These are phyloP conservation scores for Staphylotrichum longicolle DNA, from an alignment of 495 filamentous ascomycete genomes.

Conservation along the genomic window DNA sequence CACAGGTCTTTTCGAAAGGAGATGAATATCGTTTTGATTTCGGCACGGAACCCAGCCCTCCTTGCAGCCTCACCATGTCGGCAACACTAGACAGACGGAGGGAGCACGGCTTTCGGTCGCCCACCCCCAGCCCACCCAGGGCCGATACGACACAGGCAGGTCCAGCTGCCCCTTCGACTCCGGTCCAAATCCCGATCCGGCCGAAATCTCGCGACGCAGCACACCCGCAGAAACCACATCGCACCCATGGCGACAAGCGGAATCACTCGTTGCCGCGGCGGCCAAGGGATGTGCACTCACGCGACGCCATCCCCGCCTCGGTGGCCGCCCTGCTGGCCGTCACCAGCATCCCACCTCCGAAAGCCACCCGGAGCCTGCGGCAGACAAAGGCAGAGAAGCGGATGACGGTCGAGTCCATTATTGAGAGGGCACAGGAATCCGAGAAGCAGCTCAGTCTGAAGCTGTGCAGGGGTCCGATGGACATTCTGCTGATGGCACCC, in stretches of 20 bases:
- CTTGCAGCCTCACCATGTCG: slow-evolving; percentile 30
- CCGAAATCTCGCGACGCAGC: slow-evolving; percentile 36
- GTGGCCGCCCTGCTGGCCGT: slow-evolving; percentile 59
- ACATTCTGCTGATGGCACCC: slow-evolving; percentile 54
- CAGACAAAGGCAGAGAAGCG: slow-evolving; percentile 33
- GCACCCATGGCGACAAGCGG: slow-evolving; percentile 23
- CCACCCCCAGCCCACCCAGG: slow-evolving; percentile 31
- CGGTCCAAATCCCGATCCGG: slow-evolving; percentile 47
- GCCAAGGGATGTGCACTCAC: slow-evolving; percentile 42
- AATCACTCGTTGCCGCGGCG: slow-evolving; percentile 25
- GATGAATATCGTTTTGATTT: slow-evolving; percentile 34
- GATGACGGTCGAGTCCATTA: slow-evolving; percentile 52
- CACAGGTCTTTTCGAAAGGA: slow-evolving; percentile 13
- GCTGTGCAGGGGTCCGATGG: slow-evolving; percentile 49
- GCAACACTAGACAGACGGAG: slow-evolving; percentile 21
- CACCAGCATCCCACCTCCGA: slow-evolving; percentile 57
- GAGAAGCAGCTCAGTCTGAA: slow-evolving; percentile 50
- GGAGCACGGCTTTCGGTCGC: slow-evolving; percentile 26
- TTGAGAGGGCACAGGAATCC: slow-evolving; percentile 47
- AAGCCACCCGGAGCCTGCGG: slow-evolving; percentile 28
- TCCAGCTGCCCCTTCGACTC: slow-evolving; percentile 42
- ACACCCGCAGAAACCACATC: slow-evolving; percentile 30
- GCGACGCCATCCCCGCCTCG: slow-evolving; percentile 54
- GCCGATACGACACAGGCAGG: slow-evolving; percentile 34
- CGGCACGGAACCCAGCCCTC: slow-evolving; percentile 15